These are phyloP conservation scores for Lipomyces sp. DNA, from an alignment of 805 yeast species.

Conservation along the genomic window DNA sequence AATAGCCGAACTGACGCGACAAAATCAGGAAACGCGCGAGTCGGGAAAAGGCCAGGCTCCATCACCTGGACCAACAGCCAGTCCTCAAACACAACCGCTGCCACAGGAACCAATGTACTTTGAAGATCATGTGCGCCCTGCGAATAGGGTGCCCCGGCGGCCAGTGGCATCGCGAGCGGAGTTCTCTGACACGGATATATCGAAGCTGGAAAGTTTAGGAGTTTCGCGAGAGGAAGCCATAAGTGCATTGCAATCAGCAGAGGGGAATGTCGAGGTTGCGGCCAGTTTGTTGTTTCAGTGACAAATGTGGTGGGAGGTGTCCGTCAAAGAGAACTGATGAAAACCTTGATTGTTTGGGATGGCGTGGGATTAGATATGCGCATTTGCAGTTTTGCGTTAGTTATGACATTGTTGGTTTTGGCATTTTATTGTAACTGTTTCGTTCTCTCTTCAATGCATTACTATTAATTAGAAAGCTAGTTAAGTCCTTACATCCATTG, in stretches of 20 bases:
- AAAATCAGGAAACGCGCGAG: neutral
- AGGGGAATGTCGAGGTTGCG: slow-evolving; percentile 84
- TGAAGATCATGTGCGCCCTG: slow-evolving; percentile 8
- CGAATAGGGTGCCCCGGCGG: slow-evolving; percentile 8
- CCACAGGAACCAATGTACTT: slow-evolving; percentile 8
- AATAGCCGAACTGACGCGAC: slow-evolving; percentile 13
- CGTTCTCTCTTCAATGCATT: neutral
- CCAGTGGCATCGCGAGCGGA: slow-evolving; percentile 22
- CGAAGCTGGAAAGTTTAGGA: slow-evolving; percentile 68
- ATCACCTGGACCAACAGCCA: neutral
- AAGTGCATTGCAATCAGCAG: slow-evolving; percentile 64
- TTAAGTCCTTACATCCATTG: neutral
- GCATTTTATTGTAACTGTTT: neutral
- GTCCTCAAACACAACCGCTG: slow-evolving; percentile 15
- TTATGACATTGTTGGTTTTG: slow-evolving; percentile 2
- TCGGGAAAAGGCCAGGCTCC: neutral
- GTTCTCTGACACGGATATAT: slow-evolving; percentile 49
- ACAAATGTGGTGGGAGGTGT: neutral
- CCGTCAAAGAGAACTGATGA: neutral
- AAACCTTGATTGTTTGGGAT: neutral
- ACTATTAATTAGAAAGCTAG: neutral
- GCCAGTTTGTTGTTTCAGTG: slow-evolving; percentile 59
- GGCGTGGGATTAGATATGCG: slow-evolving; percentile 5
- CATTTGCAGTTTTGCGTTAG: neutral
- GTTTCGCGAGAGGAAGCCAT: slow-evolving; percentile 68